A percentile compares a stretch with the other conserved stretches of the same genome.
Evolutionary conservation across 225 moss, liverwort and hornwort species (phyloP).

Genomic region (Marchantia polymorpha): DNA sequence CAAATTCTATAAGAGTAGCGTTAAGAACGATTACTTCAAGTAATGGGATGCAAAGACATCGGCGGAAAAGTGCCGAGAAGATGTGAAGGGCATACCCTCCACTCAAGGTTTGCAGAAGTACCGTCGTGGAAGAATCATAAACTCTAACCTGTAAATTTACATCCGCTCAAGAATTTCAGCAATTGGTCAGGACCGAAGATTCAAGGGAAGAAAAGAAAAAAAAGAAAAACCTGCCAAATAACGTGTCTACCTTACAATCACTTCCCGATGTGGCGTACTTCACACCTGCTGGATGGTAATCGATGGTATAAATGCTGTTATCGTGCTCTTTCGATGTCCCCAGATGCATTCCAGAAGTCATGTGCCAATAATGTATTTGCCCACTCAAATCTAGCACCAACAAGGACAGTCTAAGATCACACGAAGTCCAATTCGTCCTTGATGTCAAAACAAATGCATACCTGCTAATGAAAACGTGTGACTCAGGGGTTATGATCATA

Average conservation of each 20-base stretch:
- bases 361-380: slow-evolving; percentile 79
- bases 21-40: too few relatives aligned
- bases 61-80: neutral
- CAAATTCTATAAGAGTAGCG: too few relatives aligned
- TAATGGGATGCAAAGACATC: neutral
- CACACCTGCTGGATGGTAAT: slow-evolving; percentile 53
- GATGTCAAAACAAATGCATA: neutral
- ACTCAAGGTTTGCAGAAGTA: slow-evolving; percentile 45
- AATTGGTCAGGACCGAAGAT: neutral
- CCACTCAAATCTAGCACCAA: slow-evolving; percentile 56
- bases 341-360: slow-evolving; percentile 74
- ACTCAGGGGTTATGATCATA: slow-evolving; percentile 21
- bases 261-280: slow-evolving; percentile 71
- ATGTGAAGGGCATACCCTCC: slow-evolving; percentile 51
- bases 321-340: slow-evolving; percentile 41
- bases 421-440: neutral
- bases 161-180: neutral
- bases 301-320: slow-evolving; percentile 62
- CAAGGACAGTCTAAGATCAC: neutral
- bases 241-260: slow-evolving; percentile 56
- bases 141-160: slow-evolving; percentile 50
- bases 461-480: neutral
- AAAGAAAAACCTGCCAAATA: neutral
- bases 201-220: neutral
- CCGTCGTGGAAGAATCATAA: slow-evolving; percentile 59